Evolutionary conservation across 805 yeast genomes (phyloP).

Genomic region (Debaryomyces maramus): DNA sequence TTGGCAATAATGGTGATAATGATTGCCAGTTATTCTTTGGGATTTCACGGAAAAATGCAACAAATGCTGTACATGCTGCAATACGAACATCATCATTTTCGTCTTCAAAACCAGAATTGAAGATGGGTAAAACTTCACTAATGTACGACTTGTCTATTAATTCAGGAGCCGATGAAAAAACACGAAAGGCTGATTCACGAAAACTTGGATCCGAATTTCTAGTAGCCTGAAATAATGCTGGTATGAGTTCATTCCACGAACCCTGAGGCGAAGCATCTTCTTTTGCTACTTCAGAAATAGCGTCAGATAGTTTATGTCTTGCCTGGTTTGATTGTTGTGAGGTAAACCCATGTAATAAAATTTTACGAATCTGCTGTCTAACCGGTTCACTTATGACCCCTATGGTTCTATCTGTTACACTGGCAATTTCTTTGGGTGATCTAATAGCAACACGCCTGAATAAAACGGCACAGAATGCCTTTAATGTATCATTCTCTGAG

Average conservation of each 20-base stretch:
- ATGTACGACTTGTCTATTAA: conserved; percentile 62
- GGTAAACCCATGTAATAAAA: conserved; percentile 72
- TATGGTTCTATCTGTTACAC: conserved; percentile 74
- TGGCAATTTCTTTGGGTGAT: conserved; percentile 65
- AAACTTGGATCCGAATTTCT: conserved; percentile 57
- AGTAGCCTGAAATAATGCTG: conserved; percentile 69
- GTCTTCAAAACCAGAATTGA: conserved; percentile 81
- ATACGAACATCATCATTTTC: conserved; percentile 79
- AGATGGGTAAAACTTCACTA: conserved; percentile 60
- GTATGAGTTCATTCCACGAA: conserved; percentile 78
- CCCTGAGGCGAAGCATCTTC: conserved; percentile 53
- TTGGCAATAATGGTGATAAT: conserved; percentile 78
- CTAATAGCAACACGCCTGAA: conserved; percentile 84
- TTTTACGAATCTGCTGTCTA: conserved; percentile 58
- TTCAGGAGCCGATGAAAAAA: conserved; percentile 81
- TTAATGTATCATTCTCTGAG: conserved; percentile 53
- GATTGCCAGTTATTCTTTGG: conserved; percentile 79
- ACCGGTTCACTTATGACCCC: conserved; percentile 65
- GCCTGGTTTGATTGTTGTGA: conserved; percentile 69
- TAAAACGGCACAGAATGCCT: conserved; percentile 80
- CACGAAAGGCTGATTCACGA: conserved; percentile 89
- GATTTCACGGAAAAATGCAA: conserved; percentile 78
- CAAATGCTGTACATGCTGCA: conserved; percentile 90
- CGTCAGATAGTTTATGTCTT: conserved; percentile 91
- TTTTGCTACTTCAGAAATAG: conserved; percentile 87